These are phyloP conservation scores for Lichtheimia corymbifera DNA, from an alignment of 371 early-diverging fungal genomes.

Conservation along the genomic window DNA sequence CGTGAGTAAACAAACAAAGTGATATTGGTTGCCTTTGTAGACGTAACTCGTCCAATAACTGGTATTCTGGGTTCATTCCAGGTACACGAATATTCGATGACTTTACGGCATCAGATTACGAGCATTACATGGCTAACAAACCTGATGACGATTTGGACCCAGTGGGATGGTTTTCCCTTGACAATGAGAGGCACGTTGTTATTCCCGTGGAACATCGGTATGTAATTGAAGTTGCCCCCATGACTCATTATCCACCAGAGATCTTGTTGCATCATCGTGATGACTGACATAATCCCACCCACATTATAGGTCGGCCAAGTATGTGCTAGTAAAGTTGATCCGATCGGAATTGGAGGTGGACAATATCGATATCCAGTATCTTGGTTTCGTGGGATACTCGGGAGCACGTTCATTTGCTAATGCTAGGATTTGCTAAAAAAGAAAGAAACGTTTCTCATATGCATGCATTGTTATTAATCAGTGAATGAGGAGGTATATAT, in stretches of 20 bases:
- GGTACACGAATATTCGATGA: slow-evolving; percentile 24
- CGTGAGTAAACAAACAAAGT: slow-evolving; percentile 14
- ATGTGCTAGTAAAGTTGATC: slow-evolving; percentile 27
- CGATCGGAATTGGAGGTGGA: slow-evolving; percentile 25
- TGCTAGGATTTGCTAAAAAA: not conserved
- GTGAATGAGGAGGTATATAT: too few species aligned
- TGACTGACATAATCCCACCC: not conserved
- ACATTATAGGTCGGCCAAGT: slow-evolving; percentile 27
- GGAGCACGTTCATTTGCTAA: slow-evolving; percentile 27
- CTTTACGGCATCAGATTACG: slow-evolving; percentile 21
- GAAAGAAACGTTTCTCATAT: not conserved
- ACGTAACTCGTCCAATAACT: not conserved
- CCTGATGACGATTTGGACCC: slow-evolving; percentile 19
- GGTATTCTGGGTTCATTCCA: not conserved
- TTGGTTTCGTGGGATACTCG: slow-evolving; percentile 32
- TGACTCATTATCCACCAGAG: not conserved
- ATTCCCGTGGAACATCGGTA: slow-evolving; percentile 15
- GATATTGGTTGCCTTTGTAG: not conserved
- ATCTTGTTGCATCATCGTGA: not conserved
- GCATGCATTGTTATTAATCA: too few species aligned
- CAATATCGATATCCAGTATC: slow-evolving; percentile 38
- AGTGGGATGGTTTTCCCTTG: slow-evolving; percentile 25
- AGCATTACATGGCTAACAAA: slow-evolving; percentile 14
- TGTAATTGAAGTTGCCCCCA: too few species aligned
- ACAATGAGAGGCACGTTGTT: slow-evolving; percentile 14